Evolutionary conservation across 2,329 filamentous ascomycete genomes (phyloP), one percentile per base, ranked within the genome.

Genomic region (Clonostachys byssicola): DNA sequence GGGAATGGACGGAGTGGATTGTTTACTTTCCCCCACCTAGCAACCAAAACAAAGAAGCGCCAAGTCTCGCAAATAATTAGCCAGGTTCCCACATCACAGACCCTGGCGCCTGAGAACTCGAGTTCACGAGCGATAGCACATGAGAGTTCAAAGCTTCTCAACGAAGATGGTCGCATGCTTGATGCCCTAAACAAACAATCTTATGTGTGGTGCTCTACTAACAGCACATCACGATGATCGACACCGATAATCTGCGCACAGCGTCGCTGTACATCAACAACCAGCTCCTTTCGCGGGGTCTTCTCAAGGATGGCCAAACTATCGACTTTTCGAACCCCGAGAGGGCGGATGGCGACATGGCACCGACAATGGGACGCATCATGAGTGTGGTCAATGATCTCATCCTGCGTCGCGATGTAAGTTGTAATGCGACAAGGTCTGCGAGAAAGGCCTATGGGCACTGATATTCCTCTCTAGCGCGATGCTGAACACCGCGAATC

Each of bases 361-460:
- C 60, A 3, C 80, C 78, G 44, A 88, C 88, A 16, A 92, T 94
- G 84, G 86, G 88, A 17, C 82, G 84, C 54, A 85, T 97, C 57
- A 96, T 99, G 70, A 88, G 92, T 61, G 78, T 99, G 20, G 83
- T 99, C 43, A 96, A 99, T 66, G 94, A 99, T 62, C 70, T 99
- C 56, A 89, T 99, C 49, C 66, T 96, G 50, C 82, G 92, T 55
- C 83, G 92, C 73, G 94, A 99, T 65, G 90, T 95, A 73, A 42
- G 64, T 17, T 35, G 30, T 7, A 12, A 10, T 17, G 16, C n/a
- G n/a, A 6, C 40, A 17, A 8, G n/a, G 57, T 83, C 10, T 16
- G 74, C 47, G 43, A 20, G 42, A 17, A 18, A 48, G 44, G n/a
- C 18, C 20, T 14, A 41, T 35, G 17, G 20, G 38, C 12, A 39